Base-by-base conservation (phyloP, 352 stramenopile species). In the Phytophthora uliginosa region DNA sequence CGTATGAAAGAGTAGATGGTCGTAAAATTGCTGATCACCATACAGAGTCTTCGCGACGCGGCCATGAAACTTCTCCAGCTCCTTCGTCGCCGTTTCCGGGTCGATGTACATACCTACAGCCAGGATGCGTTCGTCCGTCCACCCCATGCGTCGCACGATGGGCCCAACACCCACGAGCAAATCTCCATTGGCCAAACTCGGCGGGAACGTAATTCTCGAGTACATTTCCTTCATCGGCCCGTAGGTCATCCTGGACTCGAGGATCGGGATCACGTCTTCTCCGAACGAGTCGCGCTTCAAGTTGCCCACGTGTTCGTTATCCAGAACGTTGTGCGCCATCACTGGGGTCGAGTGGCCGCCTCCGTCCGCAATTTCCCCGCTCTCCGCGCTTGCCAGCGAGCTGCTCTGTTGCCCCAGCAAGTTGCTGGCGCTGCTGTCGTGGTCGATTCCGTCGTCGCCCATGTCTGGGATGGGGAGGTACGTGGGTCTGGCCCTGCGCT, bases 51-150 rank as follows among this genome's bases (percentile, higher is more conserved):
- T 90, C 51, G 81, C 78, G 0, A 73, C 79, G 12, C 77, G 81
- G 0, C 81, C 84, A 31, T 90, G 56, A 58, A 95, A 92, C 18
- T 78, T 81, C 8, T 83, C 73, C 6, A 94, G 76, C 65, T 93
- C 74, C 31, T 81, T 81, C 4, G 70, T 74, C 0, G 87, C 89
- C 6, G 72, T 80, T 40, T 92, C 83, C 0, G 84, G 82, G 38
- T 95, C 87, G 18, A 95, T 90, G 64, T 95, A 95, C 53, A 95
- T 73, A 1, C 85, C 89, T 0, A 95, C 85, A 2, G 89, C 85
- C 17, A 95, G 64, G 57, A 95, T 95, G 6, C 86, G 86, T 66
- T 95, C 89, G 58, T 95, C 86, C 5, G 85, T 94, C 89, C 89
- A 95, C 17, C 86, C 86, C 77, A 95, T 88, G 26, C 89, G 86